These are phyloP conservation scores for Quillaja saponaria DNA, from an alignment of 306 rosid genomes.

Conservation along the genomic window DNA sequence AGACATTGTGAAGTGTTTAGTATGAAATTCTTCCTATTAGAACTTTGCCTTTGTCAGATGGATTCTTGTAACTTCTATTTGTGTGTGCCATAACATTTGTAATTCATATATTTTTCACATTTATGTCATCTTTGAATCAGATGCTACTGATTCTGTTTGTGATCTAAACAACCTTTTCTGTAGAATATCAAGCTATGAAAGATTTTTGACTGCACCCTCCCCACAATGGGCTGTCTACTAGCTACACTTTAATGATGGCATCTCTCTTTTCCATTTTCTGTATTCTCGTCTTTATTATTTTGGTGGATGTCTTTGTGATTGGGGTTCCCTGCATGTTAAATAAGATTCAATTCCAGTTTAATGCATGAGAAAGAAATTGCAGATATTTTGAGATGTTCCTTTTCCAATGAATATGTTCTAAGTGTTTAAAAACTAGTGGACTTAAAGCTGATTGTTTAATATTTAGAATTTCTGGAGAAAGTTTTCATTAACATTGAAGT, in stretches of 20 bases:
- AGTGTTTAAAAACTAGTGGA: slow-evolving; percentile 16
- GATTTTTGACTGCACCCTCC: slow-evolving; percentile 24
- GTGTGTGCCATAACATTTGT: not conserved
- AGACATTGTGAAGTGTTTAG: slow-evolving; percentile 11
- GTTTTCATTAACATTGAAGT: slow-evolving; percentile 21
- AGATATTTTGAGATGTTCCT: slow-evolving; percentile 21
- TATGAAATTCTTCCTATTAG: slow-evolving; percentile 17
- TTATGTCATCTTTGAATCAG: slow-evolving; percentile 30
- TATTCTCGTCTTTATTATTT: slow-evolving; percentile 39
- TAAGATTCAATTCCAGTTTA: slow-evolving; percentile 42
- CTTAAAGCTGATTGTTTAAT: slow-evolving; percentile 22
- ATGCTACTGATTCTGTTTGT: slow-evolving; percentile 30
- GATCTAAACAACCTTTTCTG: slow-evolving; percentile 30
- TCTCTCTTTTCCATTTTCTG: slow-evolving; percentile 43
- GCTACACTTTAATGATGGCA: slow-evolving; percentile 36
- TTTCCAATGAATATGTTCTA: slow-evolving; percentile 21
- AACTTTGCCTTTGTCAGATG: slow-evolving; percentile 12
- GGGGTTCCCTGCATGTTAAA: slow-evolving; percentile 48
- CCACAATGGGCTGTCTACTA: not conserved
- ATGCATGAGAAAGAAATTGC: slow-evolving; percentile 29
- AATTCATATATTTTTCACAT: slow-evolving; percentile 11
- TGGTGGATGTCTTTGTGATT: slow-evolving; percentile 44
- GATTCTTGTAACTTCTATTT: not conserved
- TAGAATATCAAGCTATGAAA: slow-evolving; percentile 29
- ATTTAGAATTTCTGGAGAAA: slow-evolving; percentile 13